phyloP scores from a whole-genome alignment of 2,329 filamentous ascomycete genomes.

The Exophiala lecanii-corni region DNA sequence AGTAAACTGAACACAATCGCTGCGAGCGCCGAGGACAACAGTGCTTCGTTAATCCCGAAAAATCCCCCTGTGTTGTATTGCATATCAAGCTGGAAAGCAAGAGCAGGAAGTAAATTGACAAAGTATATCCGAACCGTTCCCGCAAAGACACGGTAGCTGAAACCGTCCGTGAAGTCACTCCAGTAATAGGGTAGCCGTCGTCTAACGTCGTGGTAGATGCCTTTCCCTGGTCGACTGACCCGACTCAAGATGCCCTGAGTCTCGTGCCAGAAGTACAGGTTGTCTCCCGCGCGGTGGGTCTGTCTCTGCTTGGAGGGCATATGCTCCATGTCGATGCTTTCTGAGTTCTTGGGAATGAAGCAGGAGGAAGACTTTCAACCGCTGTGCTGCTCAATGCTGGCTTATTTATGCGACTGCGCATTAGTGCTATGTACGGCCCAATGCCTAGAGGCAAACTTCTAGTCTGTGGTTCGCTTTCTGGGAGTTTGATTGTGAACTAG shows the following conservation, averaged over 20 bases:
- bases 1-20: conserved; percentile 52
- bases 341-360: too few species aligned
- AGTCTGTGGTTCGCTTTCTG: too few species aligned
- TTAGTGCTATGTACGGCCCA: too few species aligned
- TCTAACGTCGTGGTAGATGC: conserved; percentile 53
- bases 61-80: conserved; percentile 50
- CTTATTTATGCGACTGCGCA: too few species aligned
- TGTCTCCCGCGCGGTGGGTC: conserved; percentile 18
- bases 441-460: too few species aligned
- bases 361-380: too few species aligned
- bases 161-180: conserved; percentile 52
- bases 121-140: conserved; percentile 57
- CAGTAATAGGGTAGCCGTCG: conserved; percentile 52
- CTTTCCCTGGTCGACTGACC: conserved; percentile 42
- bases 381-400: too few species aligned
- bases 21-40: conserved; percentile 53
- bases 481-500: too few species aligned
- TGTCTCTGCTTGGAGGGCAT: background rate
- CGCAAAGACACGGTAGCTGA: conserved; percentile 52
- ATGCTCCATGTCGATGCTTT: too few species aligned
- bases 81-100: conserved; percentile 58
- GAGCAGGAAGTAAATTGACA: conserved; percentile 52
- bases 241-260: conserved; percentile 35
- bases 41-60: conserved; percentile 54
- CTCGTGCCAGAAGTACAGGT: conserved; percentile 37